A percentile compares a stretch with the other conserved stretches of the same genome.
Evolutionary conservation across 2,329 filamentous ascomycete species (phyloP).

Genomic region (Celoporthe dispersa): DNA sequence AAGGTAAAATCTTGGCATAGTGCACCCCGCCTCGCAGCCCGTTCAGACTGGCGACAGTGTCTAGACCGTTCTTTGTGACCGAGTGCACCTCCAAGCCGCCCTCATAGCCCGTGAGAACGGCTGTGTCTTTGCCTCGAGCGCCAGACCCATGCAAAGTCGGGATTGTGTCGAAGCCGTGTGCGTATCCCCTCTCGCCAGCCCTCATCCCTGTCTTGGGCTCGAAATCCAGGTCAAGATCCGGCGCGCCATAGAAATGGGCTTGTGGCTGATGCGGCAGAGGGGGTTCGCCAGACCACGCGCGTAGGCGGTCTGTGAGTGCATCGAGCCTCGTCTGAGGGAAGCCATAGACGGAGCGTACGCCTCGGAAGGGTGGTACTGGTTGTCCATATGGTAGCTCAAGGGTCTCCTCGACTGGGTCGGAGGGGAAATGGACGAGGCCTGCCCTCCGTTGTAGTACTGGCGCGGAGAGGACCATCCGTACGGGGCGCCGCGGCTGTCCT

Average conservation of each 20-base stretch:
- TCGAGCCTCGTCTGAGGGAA: constrained; percentile 50
- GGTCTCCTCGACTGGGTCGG: constrained; percentile 47
- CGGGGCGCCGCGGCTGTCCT: constrained; percentile 49
- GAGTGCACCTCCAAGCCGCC: constrained; percentile 78
- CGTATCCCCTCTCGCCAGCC: constrained; percentile 72
- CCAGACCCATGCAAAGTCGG: constrained; percentile 40
- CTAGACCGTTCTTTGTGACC: constrained; percentile 72
- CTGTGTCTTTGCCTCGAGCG: constrained; percentile 56
- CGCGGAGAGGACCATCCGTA: constrained; percentile 54
- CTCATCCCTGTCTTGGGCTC: constrained; percentile 57
- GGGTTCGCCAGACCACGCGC: constrained; percentile 55
- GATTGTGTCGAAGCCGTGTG: constrained; percentile 80
- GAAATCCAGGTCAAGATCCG: constrained; percentile 69
- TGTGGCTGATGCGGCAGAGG: constrained; percentile 77
- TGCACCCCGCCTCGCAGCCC: constrained; percentile 80
- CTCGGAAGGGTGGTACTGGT: constrained; percentile 48
- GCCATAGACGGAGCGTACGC: constrained; percentile 44
- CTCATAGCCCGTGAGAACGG: constrained; percentile 78
- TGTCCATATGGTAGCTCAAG: constrained; percentile 60
- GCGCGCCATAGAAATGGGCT: constrained; percentile 75
- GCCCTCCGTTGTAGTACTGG: constrained; percentile 48
- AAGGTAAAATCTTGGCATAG: constrained; percentile 81
- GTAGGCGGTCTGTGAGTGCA: constrained; percentile 54
- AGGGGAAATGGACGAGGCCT: constrained; percentile 48
- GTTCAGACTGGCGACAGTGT: constrained; percentile 71